Evolutionary conservation across 2,329 filamentous ascomycete genomes (phyloP).

Genomic region (Simplicillium aogashimaense): DNA sequence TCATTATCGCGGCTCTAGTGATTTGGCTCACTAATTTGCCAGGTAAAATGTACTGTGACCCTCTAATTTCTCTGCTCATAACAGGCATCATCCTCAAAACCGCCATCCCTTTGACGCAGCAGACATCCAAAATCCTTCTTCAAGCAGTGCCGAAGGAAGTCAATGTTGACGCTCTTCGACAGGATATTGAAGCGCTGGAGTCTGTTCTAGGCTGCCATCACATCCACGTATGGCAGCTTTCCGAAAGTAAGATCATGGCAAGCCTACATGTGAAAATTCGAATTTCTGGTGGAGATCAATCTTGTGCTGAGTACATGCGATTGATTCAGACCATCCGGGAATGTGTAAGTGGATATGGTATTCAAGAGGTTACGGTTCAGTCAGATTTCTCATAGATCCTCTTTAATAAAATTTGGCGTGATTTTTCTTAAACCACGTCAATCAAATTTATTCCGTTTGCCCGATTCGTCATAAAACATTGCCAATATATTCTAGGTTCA

Average conservation of each 20-base stretch:
- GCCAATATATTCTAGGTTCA: too few species aligned
- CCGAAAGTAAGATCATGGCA: too few species aligned
- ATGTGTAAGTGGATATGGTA: slow-evolving; percentile 89
- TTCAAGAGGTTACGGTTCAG: slow-evolving; percentile 95
- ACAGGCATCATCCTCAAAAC: too few species aligned
- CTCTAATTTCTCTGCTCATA: too few species aligned
- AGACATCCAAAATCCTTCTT: slow-evolving; percentile 66
- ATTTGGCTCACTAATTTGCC: slow-evolving; percentile 84
- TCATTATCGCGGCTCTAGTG: slow-evolving; percentile 70
- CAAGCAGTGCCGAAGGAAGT: slow-evolving; percentile 89
- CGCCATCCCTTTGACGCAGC: too few species aligned
- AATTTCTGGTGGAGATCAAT: too few species aligned
- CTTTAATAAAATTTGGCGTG: too few species aligned
- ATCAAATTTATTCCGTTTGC: too few species aligned
- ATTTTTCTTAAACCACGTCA: too few species aligned
- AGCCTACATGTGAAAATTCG: too few species aligned
- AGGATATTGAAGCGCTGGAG: slow-evolving; percentile 77
- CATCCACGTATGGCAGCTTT: slow-evolving; percentile 84
- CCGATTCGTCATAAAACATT: too few species aligned
- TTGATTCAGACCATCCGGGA: slow-evolving; percentile 71
- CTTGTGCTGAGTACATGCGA: slow-evolving; percentile 28
- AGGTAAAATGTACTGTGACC: slow-evolving; percentile 32
- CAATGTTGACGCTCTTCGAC: slow-evolving; percentile 77
- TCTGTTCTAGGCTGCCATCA: slow-evolving; percentile 90
- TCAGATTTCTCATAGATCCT: slow-evolving; percentile 57